Conservation (phyloP, 2,329 filamentous ascomycete genomes). For the Lasiodiplodia sp. region DNA sequence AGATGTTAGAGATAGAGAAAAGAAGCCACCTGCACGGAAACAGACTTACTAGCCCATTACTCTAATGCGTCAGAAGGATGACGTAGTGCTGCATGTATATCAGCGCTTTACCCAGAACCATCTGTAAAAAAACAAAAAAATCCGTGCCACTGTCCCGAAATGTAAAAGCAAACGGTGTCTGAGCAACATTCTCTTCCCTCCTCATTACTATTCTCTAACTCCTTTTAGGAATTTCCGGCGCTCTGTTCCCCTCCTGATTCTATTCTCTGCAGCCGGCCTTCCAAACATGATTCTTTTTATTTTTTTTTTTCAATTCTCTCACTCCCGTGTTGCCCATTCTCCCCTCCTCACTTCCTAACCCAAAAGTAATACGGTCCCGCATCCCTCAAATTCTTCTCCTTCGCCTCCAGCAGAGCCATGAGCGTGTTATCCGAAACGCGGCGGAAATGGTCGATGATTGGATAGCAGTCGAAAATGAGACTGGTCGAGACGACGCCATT, state of each 20-base stretch:
- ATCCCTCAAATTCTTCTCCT: slow-evolving; percentile 1
- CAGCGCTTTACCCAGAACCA: background rate
- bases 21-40: background rate
- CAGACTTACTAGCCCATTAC: background rate
- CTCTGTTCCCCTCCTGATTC: background rate
- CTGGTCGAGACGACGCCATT: slow-evolving; percentile 38
- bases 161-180: background rate
- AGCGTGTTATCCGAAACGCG: slow-evolving; percentile 39
- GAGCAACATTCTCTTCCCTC: background rate
- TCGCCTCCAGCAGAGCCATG: slow-evolving; percentile 39
- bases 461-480: slow-evolving; percentile 42
- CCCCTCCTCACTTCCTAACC: slow-evolving; percentile 1
- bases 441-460: slow-evolving; percentile 44
- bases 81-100: background rate
- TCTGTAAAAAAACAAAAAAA: background rate
- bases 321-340: background rate
- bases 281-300: background rate
- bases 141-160: background rate
- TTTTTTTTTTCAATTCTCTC: background rate
- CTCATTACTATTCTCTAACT: background rate
- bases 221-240: background rate
- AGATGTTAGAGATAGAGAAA: background rate
- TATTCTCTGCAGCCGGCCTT: background rate
- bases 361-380: slow-evolving; percentile 11
- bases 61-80: background rate